Evolutionary conservation across 768 basidiomycete genomes (phyloP).

Genomic region (Lentinula guzmanii): DNA sequence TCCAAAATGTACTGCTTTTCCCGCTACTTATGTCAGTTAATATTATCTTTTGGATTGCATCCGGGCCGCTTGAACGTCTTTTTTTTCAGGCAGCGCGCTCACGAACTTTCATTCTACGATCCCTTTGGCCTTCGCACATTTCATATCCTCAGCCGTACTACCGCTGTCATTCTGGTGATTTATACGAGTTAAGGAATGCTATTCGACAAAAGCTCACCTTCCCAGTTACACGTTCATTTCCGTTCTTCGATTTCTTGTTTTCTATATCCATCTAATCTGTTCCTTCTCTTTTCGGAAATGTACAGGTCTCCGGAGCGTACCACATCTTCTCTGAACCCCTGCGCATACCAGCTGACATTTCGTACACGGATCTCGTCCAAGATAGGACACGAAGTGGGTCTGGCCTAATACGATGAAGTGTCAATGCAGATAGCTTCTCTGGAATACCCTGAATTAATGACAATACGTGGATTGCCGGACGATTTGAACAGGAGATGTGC

Average conservation of each 20-base stretch:
- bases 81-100: slow-evolving; percentile 9
- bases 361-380: slow-evolving; percentile 3
- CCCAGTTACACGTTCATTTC: background rate
- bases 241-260: background rate
- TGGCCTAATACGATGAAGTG: background rate
- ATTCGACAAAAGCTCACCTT: background rate
- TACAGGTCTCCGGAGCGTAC: slow-evolving; percentile 14
- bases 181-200: slow-evolving; percentile 10
- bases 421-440: background rate
- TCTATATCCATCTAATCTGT: background rate
- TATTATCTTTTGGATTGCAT: background rate
- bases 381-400: background rate
- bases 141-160: slow-evolving; percentile 14
- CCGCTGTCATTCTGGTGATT: slow-evolving; percentile 15
- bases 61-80: background rate
- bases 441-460: background rate
- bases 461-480: background rate
- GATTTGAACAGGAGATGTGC: slow-evolving; percentile 1
- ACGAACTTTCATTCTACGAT: slow-evolving; percentile 12
- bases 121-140: slow-evolving; percentile 13
- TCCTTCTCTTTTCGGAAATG: background rate
- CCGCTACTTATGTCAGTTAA: slow-evolving; percentile 13
- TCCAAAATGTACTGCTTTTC: slow-evolving; percentile 9
- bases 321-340: slow-evolving; percentile 14
- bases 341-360: slow-evolving; percentile 11